Conservation (phyloP, 2,329 filamentous ascomycete genomes). For the Beauveria sp. region DNA sequence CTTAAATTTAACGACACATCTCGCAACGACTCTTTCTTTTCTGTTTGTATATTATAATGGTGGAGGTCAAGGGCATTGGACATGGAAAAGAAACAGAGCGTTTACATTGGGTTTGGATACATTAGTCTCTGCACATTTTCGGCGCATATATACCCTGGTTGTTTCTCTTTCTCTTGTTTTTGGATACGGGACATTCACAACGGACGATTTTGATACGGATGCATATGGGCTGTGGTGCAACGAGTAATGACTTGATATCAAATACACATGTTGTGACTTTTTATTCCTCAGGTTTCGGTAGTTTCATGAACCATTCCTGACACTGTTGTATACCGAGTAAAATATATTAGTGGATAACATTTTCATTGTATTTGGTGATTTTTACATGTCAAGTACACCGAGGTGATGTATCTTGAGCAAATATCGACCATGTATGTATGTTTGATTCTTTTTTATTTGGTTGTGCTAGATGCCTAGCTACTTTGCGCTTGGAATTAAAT, state of each 20-base stretch:
- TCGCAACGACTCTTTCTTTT: neutral
- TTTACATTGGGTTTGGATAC: constrained; percentile 4
- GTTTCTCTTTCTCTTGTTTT: neutral
- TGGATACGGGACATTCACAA: neutral
- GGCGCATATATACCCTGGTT: constrained; percentile 10
- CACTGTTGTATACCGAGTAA: no score
- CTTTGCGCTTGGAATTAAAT: constrained; percentile 3
- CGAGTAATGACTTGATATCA: neutral
- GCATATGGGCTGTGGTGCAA: neutral
- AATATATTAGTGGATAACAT: no score
- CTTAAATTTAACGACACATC: neutral
- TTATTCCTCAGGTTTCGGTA: no score
- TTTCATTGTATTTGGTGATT: neutral
- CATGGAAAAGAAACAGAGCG: neutral
- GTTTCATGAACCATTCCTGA: no score
- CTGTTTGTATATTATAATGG: neutral
- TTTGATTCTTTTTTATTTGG: neutral
- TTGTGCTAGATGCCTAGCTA: constrained; percentile 1
- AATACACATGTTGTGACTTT: neutral
- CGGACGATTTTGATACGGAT: neutral
- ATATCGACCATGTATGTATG: neutral
- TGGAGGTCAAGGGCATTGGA: neutral
- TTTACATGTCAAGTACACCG: neutral
- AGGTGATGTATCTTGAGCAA: neutral
- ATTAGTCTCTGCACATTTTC: neutral